phyloP scores from a whole-genome alignment of 179 eudicot genomes.

The Beta corolliflora region DNA sequence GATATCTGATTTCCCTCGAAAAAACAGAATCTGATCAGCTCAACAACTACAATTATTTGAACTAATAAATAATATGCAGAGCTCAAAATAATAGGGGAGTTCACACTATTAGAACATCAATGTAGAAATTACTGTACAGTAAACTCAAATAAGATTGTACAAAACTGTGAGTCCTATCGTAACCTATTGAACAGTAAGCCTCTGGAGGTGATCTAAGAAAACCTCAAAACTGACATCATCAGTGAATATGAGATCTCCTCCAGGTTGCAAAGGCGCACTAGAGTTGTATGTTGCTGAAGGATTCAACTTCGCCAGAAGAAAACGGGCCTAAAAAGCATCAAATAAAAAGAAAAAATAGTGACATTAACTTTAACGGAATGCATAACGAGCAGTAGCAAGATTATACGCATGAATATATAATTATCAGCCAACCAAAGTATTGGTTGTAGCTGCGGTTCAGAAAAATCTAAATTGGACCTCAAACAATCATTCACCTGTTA shows the following conservation, averaged over 20 bases:
- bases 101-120: neutral
- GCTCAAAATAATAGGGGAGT: neutral
- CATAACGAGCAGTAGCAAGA: neutral
- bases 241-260: slow-evolving; percentile 86
- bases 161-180: slow-evolving; percentile 49
- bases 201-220: slow-evolving; percentile 87
- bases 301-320: slow-evolving; percentile 91
- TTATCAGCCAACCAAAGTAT: neutral
- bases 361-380: neutral
- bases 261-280: slow-evolving; percentile 57
- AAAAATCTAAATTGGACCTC: neutral
- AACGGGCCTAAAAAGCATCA: slow-evolving; percentile 65
- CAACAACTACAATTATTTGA: neutral
- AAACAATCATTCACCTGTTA: no score
- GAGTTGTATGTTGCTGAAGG: slow-evolving; percentile 95
- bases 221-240: slow-evolving; percentile 96
- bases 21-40: neutral
- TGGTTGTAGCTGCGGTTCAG: neutral
- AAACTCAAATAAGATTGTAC: slow-evolving; percentile 42
- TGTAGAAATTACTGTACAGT: slow-evolving; percentile 49
- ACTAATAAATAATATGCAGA: slow-evolving; percentile 5
- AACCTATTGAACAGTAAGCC: slow-evolving; percentile 79
- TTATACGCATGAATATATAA: neutral
- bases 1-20: neutral
- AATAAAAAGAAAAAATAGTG: neutral